Evolutionary conservation across 2,329 filamentous ascomycete genomes (phyloP).

Genomic region (Didymella keratinophila): DNA sequence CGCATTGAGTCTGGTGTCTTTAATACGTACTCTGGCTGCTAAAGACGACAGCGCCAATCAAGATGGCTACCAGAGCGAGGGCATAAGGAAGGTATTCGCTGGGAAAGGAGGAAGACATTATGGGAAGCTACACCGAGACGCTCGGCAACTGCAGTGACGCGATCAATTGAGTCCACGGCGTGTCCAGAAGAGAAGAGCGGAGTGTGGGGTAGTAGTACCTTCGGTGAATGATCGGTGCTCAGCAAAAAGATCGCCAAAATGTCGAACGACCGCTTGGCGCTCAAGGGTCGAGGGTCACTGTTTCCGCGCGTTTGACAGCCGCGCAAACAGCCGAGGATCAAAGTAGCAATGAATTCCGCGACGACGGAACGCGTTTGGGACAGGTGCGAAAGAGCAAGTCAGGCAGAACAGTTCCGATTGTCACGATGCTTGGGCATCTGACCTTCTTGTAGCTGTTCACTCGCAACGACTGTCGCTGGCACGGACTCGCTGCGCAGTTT

Average conservation of each 20-base stretch:
- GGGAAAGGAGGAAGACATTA: slow-evolving; percentile 28
- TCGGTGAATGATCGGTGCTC: slow-evolving; percentile 19
- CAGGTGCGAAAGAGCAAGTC: neutral
- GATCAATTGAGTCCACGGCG: slow-evolving; percentile 12
- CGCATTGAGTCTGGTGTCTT: neutral
- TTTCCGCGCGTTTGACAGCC: slow-evolving; percentile 3
- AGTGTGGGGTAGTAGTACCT: slow-evolving; percentile 14
- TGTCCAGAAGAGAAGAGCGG: neutral
- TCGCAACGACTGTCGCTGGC: neutral
- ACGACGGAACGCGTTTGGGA: neutral
- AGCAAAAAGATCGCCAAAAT: slow-evolving; percentile 5
- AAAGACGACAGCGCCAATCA: slow-evolving; percentile 53
- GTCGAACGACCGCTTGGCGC: slow-evolving; percentile 11
- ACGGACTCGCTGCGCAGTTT: slow-evolving; percentile 17
- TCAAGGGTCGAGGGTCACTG: slow-evolving; percentile 12
- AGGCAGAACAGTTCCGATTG: too few relatives aligned
- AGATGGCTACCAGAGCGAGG: slow-evolving; percentile 67
- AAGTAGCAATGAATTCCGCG: slow-evolving; percentile 12
- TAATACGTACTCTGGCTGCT: slow-evolving; percentile 8
- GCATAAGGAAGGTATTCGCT: slow-evolving; percentile 74
- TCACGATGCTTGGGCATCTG: neutral
- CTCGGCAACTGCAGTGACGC: neutral
- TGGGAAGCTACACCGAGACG: neutral
- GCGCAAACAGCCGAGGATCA: slow-evolving; percentile 4
- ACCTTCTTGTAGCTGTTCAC: slow-evolving; percentile 3